These are phyloP conservation scores for Quercus suber DNA, from an alignment of 306 rosid genomes.

Conservation along the genomic window DNA sequence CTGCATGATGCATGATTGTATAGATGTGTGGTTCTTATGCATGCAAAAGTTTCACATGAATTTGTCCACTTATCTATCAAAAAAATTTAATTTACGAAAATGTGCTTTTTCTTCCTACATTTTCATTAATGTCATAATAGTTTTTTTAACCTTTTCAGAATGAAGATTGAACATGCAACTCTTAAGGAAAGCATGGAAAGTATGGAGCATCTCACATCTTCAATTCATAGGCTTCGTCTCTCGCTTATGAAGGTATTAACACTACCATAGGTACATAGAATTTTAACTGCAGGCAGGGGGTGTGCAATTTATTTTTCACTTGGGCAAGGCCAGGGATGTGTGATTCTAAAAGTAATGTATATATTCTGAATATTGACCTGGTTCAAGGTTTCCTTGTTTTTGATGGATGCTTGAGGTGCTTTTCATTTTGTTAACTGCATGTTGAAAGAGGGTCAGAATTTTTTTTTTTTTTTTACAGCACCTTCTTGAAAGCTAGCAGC, in stretches of 20 bases:
- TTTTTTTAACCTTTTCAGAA: slow-evolving; percentile 33
- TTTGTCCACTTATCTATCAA: neutral
- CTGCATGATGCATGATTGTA: slow-evolving; percentile 21
- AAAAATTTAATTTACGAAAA: neutral
- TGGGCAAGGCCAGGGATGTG: neutral
- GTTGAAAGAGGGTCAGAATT: neutral
- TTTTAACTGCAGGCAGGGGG: neutral
- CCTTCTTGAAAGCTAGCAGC: slow-evolving; percentile 16
- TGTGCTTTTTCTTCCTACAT: slow-evolving; percentile 12
- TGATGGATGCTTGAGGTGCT: neutral
- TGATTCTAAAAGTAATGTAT: neutral
- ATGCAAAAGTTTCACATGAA: neutral
- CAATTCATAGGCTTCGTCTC: slow-evolving; percentile 79
- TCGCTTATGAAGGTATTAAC: slow-evolving; percentile 66
- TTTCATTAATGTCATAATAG: slow-evolving; percentile 7
- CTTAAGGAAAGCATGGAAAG: slow-evolving; percentile 83
- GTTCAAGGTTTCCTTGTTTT: neutral
- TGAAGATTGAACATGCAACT: slow-evolving; percentile 85
- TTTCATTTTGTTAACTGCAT: neutral
- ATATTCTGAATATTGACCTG: neutral
- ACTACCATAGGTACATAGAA: neutral
- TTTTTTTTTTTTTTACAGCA: neutral
- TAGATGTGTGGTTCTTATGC: slow-evolving; percentile 19
- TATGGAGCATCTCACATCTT: slow-evolving; percentile 66
- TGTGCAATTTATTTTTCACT: neutral